Base-by-base conservation (phyloP, 2,329 filamentous ascomycete genomes). In the Metarhizium sp. region DNA sequence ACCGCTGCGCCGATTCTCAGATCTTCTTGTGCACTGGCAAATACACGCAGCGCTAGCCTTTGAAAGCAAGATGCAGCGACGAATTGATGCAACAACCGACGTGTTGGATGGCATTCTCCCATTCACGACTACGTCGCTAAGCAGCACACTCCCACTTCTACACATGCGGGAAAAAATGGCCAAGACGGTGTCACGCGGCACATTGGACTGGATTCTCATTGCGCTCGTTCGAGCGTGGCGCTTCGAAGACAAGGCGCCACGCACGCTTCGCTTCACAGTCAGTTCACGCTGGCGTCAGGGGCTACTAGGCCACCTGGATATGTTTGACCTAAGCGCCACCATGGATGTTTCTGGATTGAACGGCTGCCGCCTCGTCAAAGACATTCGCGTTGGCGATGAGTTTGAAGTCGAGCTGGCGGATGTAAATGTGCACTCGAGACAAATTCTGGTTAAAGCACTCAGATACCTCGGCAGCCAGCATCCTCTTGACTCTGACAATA, bases 1-100 rank as follows among this genome's bases (percentile, higher is more conserved):
- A 51, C 85, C 85, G 18, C 74, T 88, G n/a, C 81, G 85, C 38
- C 78, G 85, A 47, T 87, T 78, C 67, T 69, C 73, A 5, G 85
- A 88, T 66, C 69, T 87, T 50, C 65, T 87, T 36, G 76, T 80
- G 2, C 84, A 87, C 69, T 87, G 82, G 81, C 84, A 87, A 66
- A 80, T 87, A 58, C 78, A 85, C 62, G 78, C 78, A 2, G 77
- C 80, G 10, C 69, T 87, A 36, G 69, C 72, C 14, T 67, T 75
- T 57, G 76, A 79, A 60, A 71, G 75, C 8, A 62, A 70, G 42
- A 58, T 58, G 29, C 56, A 63, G 46, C 60, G 64, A 18, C 56
- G 53, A 14, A 58, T 71, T 40, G 61, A 67, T 30, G 52, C 62
- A 7, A 42, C 58, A 6, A 52, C 58, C 18, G 69, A 71, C 46